Evolutionary conservation across 1,284 basidiomycete genomes (phyloP).

Genomic region (Moesziomyces globuligerus): DNA sequence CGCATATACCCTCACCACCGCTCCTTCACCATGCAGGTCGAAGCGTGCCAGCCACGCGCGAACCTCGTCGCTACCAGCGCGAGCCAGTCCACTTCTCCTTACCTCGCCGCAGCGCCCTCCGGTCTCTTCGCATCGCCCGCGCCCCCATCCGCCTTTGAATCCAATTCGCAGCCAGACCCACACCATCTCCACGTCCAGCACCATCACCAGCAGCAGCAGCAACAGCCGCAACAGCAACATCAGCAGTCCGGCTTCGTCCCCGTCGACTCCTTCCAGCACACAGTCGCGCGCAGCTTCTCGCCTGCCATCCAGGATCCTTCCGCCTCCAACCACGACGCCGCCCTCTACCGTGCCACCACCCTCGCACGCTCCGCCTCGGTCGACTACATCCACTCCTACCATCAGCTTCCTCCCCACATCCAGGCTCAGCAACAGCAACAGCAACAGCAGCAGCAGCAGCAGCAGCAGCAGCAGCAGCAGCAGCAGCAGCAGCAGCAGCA

Average conservation of each 20-base stretch:
- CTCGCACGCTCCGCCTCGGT: constrained; percentile 20
- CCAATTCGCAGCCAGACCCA: constrained; percentile 14
- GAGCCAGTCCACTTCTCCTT: constrained; percentile 27
- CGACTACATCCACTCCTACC: constrained; percentile 34
- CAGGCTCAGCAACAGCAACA: constrained; percentile 18
- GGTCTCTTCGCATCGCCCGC: constrained; percentile 26
- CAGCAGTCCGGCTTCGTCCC: constrained; percentile 12
- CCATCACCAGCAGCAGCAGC: constrained; percentile 9
- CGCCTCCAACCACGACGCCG: constrained; percentile 15
- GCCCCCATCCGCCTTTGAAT: constrained; percentile 17
- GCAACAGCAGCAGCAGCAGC: constrained; percentile 22
- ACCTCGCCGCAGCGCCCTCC: constrained; percentile 26
- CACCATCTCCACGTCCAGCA: constrained; percentile 29
- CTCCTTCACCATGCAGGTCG: constrained; percentile 32
- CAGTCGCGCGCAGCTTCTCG: constrained; percentile 16
- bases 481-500: constrained; percentile 22
- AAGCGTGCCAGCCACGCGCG: constrained; percentile 20
- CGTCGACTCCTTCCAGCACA: constrained; percentile 24
- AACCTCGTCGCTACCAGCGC: constrained; percentile 5
- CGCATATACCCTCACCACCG: not conserved
- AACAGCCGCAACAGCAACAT: constrained; percentile 21
- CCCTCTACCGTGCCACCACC: constrained; percentile 22
- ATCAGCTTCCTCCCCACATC: constrained; percentile 24
- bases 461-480: constrained; percentile 10
- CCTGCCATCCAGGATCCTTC: constrained; percentile 16